Base-by-base conservation (phyloP, 139 green algal genomes). In the Ettlia oleoabundans region DNA sequence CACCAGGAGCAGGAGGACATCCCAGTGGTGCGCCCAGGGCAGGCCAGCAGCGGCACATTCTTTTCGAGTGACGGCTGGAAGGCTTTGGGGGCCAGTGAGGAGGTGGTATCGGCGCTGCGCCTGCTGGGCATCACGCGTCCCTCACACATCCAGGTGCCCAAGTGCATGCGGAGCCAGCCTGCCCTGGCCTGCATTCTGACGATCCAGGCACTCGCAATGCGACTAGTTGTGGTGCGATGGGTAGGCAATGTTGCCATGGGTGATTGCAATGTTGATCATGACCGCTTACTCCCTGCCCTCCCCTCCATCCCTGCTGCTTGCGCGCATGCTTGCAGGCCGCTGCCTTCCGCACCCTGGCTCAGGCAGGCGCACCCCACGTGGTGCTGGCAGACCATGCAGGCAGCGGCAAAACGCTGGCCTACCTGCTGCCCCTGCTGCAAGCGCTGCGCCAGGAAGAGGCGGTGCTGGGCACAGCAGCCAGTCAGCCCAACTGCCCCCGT, bases 331-430 rank as follows among this genome's bases (percentile, higher is more conserved):
- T 81, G 21, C 86, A 92, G 71, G 89, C 85, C 0, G 85, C 76
- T 24, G 81, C 89, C 0, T 92, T 67, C 70, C 55, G 65, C 3
- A 65, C 58, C 1, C 76, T 90, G 26, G 30, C 43, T 1, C 47
- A 53, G 28, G 21, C 41, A 2, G 37, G n/a, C 65, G 65, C 41
- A 35, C 72, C 24, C 15, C 80, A 92, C 68, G 73, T 96, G 15
- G 64, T 93, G 10, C 51, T 96, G 52, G 93, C 92, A 2, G 95
- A 98, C 85, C 94, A 97, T 81, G 93, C 95, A 8, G 95, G 95
- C 80, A 96, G 91, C 78, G 95, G 95, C 73, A 98, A 98, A 89
- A 98, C 95, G 26, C 88, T 98, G 61, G 94, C 94, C 9, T 98
- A 98, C 88, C 84, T 98, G 33, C 67, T 96, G 76, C 95, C 95